A percentile compares a stretch with the other conserved stretches of the same genome.
Evolutionary conservation across 1,139 yeast species (phyloP).

Genomic region (Candida dubliniensis): DNA sequence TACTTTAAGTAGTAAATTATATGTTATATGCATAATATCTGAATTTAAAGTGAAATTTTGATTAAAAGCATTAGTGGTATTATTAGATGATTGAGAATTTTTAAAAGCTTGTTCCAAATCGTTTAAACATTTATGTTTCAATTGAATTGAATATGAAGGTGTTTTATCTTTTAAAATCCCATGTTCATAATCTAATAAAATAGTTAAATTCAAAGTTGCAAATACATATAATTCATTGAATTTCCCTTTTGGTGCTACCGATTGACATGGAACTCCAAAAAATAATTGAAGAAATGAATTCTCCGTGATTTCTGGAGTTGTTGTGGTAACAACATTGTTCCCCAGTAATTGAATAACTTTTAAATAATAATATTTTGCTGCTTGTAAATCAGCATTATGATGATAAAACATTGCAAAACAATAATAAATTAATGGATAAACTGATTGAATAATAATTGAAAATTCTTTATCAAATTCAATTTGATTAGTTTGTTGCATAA

Average conservation of each 20-base stretch:
- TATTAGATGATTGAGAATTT: conserved; percentile 8
- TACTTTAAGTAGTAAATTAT: conserved; percentile 6
- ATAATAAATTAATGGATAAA: conserved; percentile 37
- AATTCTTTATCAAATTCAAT: conserved; percentile 34
- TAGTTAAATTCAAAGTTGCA: conserved; percentile 27
- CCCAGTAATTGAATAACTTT: conserved; percentile 25
- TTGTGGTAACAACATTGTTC: no score
- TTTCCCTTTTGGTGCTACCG: conserved; percentile 16
- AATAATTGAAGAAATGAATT: conserved; percentile 16
- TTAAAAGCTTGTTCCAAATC: conserved; percentile 22
- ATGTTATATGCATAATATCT: conserved; percentile 15
- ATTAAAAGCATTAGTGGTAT: conserved; percentile 22
- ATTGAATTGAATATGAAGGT: conserved; percentile 3
- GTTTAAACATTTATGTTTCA: conserved; percentile 19
- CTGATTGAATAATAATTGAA: conserved; percentile 22
- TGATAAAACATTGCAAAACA: conserved; percentile 42
- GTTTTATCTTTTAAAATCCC: conserved; percentile 1
- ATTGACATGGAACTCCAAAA: conserved; percentile 24
- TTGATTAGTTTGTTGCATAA: conserved; percentile 31
- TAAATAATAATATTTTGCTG: conserved; percentile 39
- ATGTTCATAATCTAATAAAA: conserved; percentile 26
- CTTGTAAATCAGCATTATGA: conserved; percentile 30
- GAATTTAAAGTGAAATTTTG: conserved; percentile 21
- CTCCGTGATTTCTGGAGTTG: neutral
- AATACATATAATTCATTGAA: conserved; percentile 28